Percentiles rank a stretch among this genome's conserved stretches.
These are phyloP conservation scores for Exophiala phaeomuriformis DNA, from an alignment of 2,329 filamentous ascomycete genomes.

Conservation along the genomic window DNA sequence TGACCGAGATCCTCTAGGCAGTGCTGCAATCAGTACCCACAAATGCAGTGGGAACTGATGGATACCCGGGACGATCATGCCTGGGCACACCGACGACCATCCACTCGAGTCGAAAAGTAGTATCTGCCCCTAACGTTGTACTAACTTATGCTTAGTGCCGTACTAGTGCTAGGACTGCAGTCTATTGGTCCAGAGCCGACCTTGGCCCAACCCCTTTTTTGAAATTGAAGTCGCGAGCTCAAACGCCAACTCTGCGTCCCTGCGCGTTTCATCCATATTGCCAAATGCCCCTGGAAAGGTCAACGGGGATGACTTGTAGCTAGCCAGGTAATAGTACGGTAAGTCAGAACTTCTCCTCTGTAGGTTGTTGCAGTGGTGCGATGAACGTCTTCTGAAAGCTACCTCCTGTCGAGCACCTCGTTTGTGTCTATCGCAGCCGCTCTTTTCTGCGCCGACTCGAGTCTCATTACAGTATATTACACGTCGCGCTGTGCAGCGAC, in stretches of 20 bases:
- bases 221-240: slow-evolving; percentile 1
- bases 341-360: slow-evolving; percentile 27
- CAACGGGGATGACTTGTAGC: not conserved
- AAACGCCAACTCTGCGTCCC: not conserved
- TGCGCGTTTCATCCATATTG: slow-evolving; percentile 16
- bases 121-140: too few species aligned
- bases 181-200: slow-evolving; percentile 1
- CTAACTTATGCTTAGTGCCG: too few species aligned
- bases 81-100: too few species aligned
- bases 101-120: not conserved
- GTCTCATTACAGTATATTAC: slow-evolving; percentile 8
- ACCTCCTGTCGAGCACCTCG: slow-evolving; percentile 9
- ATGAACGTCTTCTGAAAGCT: slow-evolving; percentile 29
- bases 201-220: slow-evolving; percentile 18
- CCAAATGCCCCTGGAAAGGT: not conserved
- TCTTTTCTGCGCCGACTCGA: slow-evolving; percentile 6
- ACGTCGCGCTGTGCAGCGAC: slow-evolving; percentile 22
- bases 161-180: not conserved
- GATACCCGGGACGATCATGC: too few species aligned
- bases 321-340: not conserved
- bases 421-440: slow-evolving; percentile 16
- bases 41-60: too few species aligned
- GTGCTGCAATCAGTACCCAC: too few species aligned
- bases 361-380: slow-evolving; percentile 10
- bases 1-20: too few species aligned